phyloP scores from a whole-genome alignment of 495 filamentous ascomycete species.

The Penicillium bovifimosum region DNA sequence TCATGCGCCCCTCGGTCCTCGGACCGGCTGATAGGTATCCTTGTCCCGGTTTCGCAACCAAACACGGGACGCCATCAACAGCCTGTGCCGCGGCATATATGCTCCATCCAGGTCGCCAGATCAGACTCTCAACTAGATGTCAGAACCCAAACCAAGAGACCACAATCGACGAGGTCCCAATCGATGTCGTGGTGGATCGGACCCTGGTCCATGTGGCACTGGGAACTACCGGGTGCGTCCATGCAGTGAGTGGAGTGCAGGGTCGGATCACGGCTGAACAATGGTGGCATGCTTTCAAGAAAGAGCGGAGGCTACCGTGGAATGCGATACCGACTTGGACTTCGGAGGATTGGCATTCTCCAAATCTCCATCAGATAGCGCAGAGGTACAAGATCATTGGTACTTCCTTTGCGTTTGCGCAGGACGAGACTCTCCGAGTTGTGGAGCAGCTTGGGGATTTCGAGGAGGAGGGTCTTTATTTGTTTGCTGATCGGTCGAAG shows the following conservation, averaged over 20 bases:
- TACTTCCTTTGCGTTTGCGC: constrained; percentile 25
- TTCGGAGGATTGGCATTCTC: constrained; percentile 25
- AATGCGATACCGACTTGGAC: constrained; percentile 17
- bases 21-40: constrained; percentile 22
- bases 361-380: constrained; percentile 21
- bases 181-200: constrained; percentile 31
- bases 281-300: constrained; percentile 25
- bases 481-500: constrained; percentile 25
- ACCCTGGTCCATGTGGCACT: constrained; percentile 22
- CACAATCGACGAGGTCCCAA: constrained; percentile 30
- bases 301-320: constrained; percentile 24
- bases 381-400: constrained; percentile 26
- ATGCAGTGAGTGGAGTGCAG: constrained; percentile 27
- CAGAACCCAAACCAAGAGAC: constrained; percentile 21
- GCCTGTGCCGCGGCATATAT: constrained; percentile 22
- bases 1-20: constrained; percentile 23
- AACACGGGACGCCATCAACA: constrained; percentile 16
- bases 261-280: constrained; percentile 14
- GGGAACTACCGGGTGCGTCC: constrained; percentile 20
- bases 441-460: constrained; percentile 4
- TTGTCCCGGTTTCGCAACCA: constrained; percentile 19
- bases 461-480: constrained; percentile 6
- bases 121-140: constrained; percentile 11
- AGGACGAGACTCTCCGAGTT: constrained; percentile 16
- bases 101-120: constrained; percentile 20